phyloP scores from a whole-genome alignment of 495 filamentous ascomycete species.

The Echria macrotheca region DNA sequence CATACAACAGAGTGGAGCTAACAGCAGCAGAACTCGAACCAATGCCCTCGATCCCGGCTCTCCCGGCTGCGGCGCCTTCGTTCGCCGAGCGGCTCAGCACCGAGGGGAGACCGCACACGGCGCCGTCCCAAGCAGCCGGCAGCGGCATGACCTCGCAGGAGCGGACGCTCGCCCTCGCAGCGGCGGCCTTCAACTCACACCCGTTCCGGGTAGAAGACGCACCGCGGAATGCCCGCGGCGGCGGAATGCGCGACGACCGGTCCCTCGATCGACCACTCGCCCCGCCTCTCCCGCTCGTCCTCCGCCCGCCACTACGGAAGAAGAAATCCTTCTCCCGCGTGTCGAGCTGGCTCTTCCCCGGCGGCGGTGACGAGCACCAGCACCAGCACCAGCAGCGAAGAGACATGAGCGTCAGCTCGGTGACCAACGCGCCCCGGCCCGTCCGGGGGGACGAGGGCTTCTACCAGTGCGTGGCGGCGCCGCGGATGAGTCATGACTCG shows the following conservation, averaged over 20 bases:
- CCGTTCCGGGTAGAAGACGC: conserved; percentile 4
- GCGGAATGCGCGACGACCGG: background rate
- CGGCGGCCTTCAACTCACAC: conserved; percentile 18
- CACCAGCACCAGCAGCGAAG: background rate
- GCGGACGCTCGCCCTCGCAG: conserved; percentile 14
- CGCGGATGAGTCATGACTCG: conserved; percentile 4
- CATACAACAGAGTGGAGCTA: conserved; percentile 13
- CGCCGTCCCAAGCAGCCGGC: conserved; percentile 21
- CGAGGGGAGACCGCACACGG: conserved; percentile 32
- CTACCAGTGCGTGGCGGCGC: conserved; percentile 45
- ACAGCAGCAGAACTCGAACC: conserved; percentile 30
- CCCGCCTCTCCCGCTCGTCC: conserved; percentile 47
- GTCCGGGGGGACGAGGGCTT: conserved; percentile 45
- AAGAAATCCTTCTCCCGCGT: conserved; percentile 55
- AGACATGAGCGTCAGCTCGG: conserved; percentile 33
- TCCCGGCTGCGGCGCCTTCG: conserved; percentile 43
- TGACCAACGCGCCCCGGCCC: conserved; percentile 46
- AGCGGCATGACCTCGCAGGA: conserved; percentile 13
- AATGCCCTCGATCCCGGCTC: conserved; percentile 42
- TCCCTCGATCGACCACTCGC: conserved; percentile 37
- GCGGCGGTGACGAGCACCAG: background rate
- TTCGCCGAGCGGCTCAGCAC: conserved; percentile 44
- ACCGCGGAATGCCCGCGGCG: background rate
- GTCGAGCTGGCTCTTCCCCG: conserved; percentile 49
- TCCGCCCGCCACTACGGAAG: conserved; percentile 46